phyloP scores from a whole-genome alignment of 192 early-diverging fungal species.

The Coemansia sp. region DNA sequence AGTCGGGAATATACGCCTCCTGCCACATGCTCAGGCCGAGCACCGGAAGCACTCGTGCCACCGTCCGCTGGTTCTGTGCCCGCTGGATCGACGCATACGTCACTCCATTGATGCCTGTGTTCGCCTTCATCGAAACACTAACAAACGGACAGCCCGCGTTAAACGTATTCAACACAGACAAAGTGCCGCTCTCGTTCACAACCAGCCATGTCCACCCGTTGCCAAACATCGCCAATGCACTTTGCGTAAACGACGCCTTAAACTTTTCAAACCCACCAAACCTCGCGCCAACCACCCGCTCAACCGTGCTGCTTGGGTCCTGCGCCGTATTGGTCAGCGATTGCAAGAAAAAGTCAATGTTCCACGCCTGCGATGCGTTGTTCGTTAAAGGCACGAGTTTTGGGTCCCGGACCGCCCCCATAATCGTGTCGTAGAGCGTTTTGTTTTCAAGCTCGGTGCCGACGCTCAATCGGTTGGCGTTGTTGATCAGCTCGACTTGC shows the following conservation, averaged over 20 bases:
- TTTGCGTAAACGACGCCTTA: constrained; percentile 28
- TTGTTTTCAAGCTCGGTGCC: constrained; percentile 45
- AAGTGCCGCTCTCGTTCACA: constrained; percentile 28
- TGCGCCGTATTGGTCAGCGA: constrained; percentile 29
- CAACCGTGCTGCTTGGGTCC: constrained; percentile 22
- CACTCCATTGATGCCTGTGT: constrained; percentile 10
- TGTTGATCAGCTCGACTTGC: constrained; percentile 47
- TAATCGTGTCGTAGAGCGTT: constrained; percentile 33
- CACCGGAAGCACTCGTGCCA: constrained; percentile 35
- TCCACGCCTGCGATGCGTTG: constrained; percentile 58
- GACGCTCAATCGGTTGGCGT: constrained; percentile 47
- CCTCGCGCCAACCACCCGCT: constrained; percentile 29
- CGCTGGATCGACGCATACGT: constrained; percentile 32
- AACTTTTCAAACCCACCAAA: constrained; percentile 50
- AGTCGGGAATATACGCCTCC: constrained; percentile 53
- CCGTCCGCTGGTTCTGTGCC: constrained; percentile 19
- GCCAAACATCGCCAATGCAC: constrained; percentile 52
- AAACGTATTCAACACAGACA: constrained; percentile 54
- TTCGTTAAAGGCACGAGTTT: constrained; percentile 37
- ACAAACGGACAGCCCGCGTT: constrained; percentile 48
- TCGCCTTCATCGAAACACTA: constrained; percentile 20
- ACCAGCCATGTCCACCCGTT: constrained; percentile 59
- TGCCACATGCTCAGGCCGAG: constrained; percentile 58
- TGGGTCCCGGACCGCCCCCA: constrained; percentile 32
- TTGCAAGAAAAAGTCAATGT: constrained; percentile 55